Base-by-base conservation (phyloP, 306 rosid genomes). In the Trifolium dubium region DNA sequence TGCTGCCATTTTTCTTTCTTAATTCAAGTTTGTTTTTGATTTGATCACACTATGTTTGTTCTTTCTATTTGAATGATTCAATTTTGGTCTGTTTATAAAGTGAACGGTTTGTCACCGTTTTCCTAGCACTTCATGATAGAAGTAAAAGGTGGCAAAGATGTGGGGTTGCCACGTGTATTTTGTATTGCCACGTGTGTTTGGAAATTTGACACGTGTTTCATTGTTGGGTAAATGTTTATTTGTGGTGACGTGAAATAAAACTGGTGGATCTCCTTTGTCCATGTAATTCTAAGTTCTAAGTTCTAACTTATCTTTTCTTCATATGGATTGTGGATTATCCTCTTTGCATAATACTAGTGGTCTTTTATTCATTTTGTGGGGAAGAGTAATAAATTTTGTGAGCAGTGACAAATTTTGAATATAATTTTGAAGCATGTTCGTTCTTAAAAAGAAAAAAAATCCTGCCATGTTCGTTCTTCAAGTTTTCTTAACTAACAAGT, bases 1-100 rank as follows among this genome's bases (percentile, higher is more conserved):
- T 6, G 79, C 67, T 30, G 92, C 92, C 92, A 83, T 76, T 77
- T 74, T 67, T 56, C 5, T 58, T 32, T 31, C 29, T 39, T 67
- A 65, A 11, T 66, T 1, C 6, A 4, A 34, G 13, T 41, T 49
- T 41, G 37, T 23, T 11, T 19, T 23, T 55, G 13, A 6, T 55
- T 23, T 55, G 8, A 17, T 29, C 5, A 18, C 2, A 10, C 7
- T 35, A 5, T 41, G 12, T 41, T 30, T 35, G 54, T n/a, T 37
- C n/a, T 28, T 69, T 58, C n/a, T 14, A 4, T 41, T 76, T 3
- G 3, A 12, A 15, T 10, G 6, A 41, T 8, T 15, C 15, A 60
- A 10, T 10, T 10, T 30, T 68, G 32, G n/a, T 11, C 32, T 41
- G 13, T 64, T 68, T 73, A 73, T 69, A 74, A 64, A 3, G 31